These are phyloP conservation scores for Lumnitzera racemosa DNA, from an alignment of 345 rosid species.

Conservation along the genomic window DNA sequence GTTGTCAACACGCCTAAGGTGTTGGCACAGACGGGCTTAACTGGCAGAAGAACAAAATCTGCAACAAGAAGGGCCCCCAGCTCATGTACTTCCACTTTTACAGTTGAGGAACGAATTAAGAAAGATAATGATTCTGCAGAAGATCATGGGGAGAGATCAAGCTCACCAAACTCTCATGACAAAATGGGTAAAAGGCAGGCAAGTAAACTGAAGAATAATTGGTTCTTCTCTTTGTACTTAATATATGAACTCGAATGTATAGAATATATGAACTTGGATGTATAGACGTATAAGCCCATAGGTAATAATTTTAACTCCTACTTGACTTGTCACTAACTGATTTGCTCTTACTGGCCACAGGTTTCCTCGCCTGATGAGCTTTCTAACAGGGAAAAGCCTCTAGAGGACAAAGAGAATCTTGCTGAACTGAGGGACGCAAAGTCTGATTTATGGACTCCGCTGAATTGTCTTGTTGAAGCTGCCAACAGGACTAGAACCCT, in stretches of 20 bases:
- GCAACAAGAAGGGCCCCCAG: constrained; percentile 35
- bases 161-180: constrained; percentile 40
- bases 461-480: constrained; percentile 73
- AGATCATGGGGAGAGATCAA: constrained; percentile 32
- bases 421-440: constrained; percentile 40
- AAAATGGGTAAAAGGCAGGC: constrained; percentile 43
- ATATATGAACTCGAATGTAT: not conserved
- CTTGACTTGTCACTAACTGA: not conserved
- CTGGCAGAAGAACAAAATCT: constrained; percentile 54
- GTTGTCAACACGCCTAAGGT: constrained; percentile 60
- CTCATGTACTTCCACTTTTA: constrained; percentile 29
- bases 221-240: constrained; percentile 1
- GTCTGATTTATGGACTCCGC: constrained; percentile 60
- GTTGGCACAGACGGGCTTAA: constrained; percentile 37
- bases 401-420: constrained; percentile 22
- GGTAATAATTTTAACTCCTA: too few species aligned
- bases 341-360: constrained; percentile 21
- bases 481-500: constrained; percentile 59
- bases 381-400: constrained; percentile 16
- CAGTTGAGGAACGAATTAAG: constrained; percentile 31
- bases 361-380: constrained; percentile 32
- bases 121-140: constrained; percentile 36
- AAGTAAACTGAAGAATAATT: constrained; percentile 17
- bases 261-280: too few species aligned
- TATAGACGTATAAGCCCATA: too few species aligned